phyloP scores from a whole-genome alignment of 2,329 filamentous ascomycete genomes.

The Phoma sp. region DNA sequence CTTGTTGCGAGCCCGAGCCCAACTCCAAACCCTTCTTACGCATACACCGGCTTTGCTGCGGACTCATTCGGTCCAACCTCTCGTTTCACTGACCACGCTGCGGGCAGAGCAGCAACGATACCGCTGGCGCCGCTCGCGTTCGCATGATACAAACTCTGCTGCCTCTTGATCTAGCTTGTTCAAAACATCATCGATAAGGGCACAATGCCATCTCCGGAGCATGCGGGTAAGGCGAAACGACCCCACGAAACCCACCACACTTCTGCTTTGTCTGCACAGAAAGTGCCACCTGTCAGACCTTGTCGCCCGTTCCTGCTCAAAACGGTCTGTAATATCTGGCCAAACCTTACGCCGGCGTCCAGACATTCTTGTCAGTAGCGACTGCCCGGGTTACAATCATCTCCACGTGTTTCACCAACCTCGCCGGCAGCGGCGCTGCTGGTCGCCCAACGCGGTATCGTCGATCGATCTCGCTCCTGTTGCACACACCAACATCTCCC shows the following conservation, averaged over 20 bases:
- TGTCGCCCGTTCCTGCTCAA: slow-evolving; percentile 3
- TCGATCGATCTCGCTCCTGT: slow-evolving; percentile 10
- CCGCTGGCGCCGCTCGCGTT: slow-evolving; percentile 1
- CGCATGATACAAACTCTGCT: not conserved
- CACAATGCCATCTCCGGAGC: slow-evolving; percentile 5
- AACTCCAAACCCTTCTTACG: not conserved
- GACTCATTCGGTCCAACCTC: slow-evolving; percentile 3
- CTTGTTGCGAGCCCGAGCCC: not conserved
- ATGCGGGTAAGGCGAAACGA: slow-evolving; percentile 6
- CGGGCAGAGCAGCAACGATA: not conserved
- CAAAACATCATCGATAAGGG: not conserved
- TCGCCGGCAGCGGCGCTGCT: slow-evolving; percentile 11
- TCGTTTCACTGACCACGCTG: slow-evolving; percentile 3
- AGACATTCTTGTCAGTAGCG: not conserved
- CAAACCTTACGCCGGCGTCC: not conserved
- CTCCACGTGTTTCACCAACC: slow-evolving; percentile 23
- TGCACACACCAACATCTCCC: not conserved
- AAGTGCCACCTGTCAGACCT: slow-evolving; percentile 6
- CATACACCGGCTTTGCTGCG: slow-evolving; percentile 6
- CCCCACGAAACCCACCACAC: not conserved
- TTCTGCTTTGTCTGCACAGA: not conserved
- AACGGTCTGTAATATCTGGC: not conserved
- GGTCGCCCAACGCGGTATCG: not conserved
- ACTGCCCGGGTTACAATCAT: slow-evolving; percentile 10
- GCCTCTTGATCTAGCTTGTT: not conserved